Conservation (phyloP, 2,329 filamentous ascomycete species). For the Colletotrichum sp. region DNA sequence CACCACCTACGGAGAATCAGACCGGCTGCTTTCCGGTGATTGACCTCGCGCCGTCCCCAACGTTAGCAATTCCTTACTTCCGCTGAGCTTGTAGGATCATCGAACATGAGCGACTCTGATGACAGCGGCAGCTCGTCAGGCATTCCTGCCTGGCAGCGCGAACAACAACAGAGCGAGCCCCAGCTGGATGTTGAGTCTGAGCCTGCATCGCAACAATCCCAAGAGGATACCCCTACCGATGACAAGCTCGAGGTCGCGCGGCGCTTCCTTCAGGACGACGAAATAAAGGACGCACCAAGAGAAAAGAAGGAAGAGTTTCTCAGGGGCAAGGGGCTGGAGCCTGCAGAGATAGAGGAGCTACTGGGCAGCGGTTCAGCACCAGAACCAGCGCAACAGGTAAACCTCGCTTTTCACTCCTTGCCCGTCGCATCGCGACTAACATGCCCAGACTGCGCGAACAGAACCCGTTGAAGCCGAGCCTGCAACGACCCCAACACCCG, state of each 20-base stretch:
- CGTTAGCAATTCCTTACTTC: background rate
- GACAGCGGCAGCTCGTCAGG: conserved; percentile 25
- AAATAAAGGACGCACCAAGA: conserved; percentile 70
- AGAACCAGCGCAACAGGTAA: background rate
- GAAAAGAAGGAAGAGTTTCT: conserved; percentile 81
- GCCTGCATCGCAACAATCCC: conserved; percentile 3
- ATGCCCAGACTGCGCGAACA: background rate
- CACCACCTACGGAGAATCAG: background rate
- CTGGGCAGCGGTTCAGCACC: conserved; percentile 43
- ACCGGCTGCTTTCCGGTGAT: background rate
- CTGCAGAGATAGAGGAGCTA: conserved; percentile 71
- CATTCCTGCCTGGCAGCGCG: conserved; percentile 38
- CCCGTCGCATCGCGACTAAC: background rate
- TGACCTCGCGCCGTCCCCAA: background rate
- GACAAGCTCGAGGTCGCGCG: conserved; percentile 66
- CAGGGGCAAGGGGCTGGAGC: conserved; percentile 73
- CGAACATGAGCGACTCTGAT: conserved; percentile 37
- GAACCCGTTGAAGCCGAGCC: conserved; percentile 2
- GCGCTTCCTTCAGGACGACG: conserved; percentile 77
- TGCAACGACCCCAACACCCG: background rate
- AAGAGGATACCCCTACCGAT: conserved; percentile 22
- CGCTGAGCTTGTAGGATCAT: background rate
- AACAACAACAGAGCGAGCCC: conserved; percentile 4
- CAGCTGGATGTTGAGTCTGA: background rate
- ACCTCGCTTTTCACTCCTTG: background rate